These are phyloP conservation scores for Tolypocladium ovalisporum DNA, from an alignment of 2,329 filamentous ascomycete genomes.

Conservation along the genomic window DNA sequence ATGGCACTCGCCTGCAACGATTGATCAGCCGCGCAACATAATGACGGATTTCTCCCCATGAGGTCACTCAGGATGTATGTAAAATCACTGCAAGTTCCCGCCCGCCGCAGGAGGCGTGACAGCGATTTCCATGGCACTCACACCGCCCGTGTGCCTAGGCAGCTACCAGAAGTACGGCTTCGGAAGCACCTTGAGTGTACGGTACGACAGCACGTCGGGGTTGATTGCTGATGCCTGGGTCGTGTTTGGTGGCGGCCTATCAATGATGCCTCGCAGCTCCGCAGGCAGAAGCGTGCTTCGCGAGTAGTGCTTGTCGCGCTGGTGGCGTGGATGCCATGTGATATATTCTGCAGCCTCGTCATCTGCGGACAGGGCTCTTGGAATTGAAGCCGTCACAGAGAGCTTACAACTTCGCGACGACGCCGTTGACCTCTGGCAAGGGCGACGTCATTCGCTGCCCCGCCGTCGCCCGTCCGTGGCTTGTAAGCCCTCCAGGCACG, in stretches of 20 bases:
- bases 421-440: background rate
- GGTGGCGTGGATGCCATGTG: background rate
- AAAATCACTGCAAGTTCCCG: background rate
- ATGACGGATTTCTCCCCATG: background rate
- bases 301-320: background rate
- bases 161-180: background rate
- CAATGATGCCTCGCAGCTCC: background rate
- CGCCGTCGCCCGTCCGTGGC: background rate
- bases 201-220: background rate
- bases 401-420: too few species aligned
- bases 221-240: background rate
- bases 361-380: background rate
- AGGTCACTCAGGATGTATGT: background rate
- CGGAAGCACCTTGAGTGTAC: too few species aligned
- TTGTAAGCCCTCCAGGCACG: background rate
- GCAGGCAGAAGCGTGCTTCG: background rate
- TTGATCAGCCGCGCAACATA: background rate
- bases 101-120: background rate
- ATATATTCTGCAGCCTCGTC: background rate
- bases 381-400: too few species aligned
- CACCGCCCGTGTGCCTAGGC: background rate
- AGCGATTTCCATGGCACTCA: background rate
- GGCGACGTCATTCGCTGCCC: background rate
- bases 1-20: too few species aligned
- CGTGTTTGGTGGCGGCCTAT: background rate